These are phyloP conservation scores for Cordyceps cicadae DNA, from an alignment of 2,329 filamentous ascomycete species.

Conservation along the genomic window DNA sequence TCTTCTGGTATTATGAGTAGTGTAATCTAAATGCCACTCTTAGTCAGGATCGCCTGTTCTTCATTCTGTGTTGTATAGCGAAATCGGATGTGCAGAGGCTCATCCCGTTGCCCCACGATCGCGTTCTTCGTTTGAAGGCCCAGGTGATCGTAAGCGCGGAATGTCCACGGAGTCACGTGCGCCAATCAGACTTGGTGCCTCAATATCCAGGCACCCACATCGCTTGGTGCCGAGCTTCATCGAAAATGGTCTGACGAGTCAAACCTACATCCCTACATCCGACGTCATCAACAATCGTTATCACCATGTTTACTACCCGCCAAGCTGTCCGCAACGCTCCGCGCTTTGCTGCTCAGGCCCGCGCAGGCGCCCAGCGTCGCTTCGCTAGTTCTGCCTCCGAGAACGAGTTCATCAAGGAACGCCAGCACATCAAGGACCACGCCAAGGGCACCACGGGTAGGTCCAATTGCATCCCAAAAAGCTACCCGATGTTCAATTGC, in stretches of 20 bases:
- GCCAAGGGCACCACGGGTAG: slow-evolving; percentile 75
- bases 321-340: slow-evolving; percentile 52
- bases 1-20: background rate
- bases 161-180: slow-evolving; percentile 11
- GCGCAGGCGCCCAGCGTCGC: slow-evolving; percentile 57
- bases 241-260: slow-evolving; percentile 25
- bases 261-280: slow-evolving; percentile 21
- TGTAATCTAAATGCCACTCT: background rate
- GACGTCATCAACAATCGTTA: slow-evolving; percentile 17
- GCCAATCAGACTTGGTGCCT: slow-evolving; percentile 5
- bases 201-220: slow-evolving; percentile 4
- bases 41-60: background rate
- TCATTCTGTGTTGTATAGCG: background rate
- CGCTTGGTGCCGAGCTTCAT: slow-evolving; percentile 26
- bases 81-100: background rate
- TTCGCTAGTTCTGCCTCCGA: slow-evolving; percentile 66
- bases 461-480: slow-evolving; percentile 26
- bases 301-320: slow-evolving; percentile 57
- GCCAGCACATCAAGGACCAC: slow-evolving; percentile 83
- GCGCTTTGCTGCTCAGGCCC: slow-evolving; percentile 54
- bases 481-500: slow-evolving; percentile 15
- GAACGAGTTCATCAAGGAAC: slow-evolving; percentile 91
- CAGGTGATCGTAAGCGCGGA: background rate
- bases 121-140: background rate
- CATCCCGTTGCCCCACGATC: slow-evolving; percentile 4